These are phyloP conservation scores for Immersiella caudata DNA, from an alignment of 495 filamentous ascomycete species.

Conservation along the genomic window DNA sequence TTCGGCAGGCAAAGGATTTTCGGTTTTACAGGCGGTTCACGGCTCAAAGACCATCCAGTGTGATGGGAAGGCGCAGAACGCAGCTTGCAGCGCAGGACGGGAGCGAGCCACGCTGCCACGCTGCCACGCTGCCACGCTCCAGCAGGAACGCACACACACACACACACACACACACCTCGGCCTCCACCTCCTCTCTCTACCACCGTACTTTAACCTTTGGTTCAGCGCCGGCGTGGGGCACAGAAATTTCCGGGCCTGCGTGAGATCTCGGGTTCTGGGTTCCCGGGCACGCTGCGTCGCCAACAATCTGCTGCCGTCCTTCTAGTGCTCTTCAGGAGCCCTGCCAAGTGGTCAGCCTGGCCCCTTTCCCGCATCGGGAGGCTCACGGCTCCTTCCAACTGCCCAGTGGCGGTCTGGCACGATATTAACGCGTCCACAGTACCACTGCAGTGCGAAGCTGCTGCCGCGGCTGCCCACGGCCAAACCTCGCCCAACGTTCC, in stretches of 20 bases:
- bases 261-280: constrained; percentile 18
- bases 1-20: not conserved
- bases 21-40: not conserved
- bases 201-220: constrained; percentile 5
- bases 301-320: constrained; percentile 21
- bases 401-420: constrained; percentile 23
- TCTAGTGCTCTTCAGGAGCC: constrained; percentile 8
- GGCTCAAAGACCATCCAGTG: not conserved
- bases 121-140: not conserved
- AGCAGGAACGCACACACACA: not conserved
- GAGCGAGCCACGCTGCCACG: not conserved
- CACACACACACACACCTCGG: too few species aligned
- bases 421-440: constrained; percentile 11
- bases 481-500: not conserved
- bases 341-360: constrained; percentile 20
- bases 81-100: not conserved
- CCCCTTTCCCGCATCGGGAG: constrained; percentile 18
- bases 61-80: not conserved
- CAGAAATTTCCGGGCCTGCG: constrained; percentile 18
- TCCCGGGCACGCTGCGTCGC: constrained; percentile 23
- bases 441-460: constrained; percentile 15
- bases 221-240: constrained; percentile 6
- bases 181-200: not conserved
- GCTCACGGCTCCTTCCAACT: constrained; percentile 9
- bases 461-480: not conserved